Percentiles rank a stretch among this genome's conserved stretches.
Conservation (phyloP, 306 rosid genomes). For the Trifolium fragiferum region DNA sequence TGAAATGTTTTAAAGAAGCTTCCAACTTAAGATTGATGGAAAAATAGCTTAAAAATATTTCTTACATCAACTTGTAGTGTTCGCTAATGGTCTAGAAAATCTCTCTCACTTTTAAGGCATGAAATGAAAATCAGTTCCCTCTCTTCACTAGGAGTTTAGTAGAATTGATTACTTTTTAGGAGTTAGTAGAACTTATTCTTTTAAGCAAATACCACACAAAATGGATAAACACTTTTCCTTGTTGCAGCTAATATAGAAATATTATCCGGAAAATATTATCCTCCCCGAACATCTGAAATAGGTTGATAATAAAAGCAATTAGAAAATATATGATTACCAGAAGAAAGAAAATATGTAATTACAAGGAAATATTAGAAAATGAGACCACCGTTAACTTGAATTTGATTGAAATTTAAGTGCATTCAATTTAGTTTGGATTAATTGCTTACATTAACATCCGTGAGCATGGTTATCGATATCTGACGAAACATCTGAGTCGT, state of each 20-base stretch:
- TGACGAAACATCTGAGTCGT: background rate
- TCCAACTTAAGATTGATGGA: conserved; percentile 32
- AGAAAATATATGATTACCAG: background rate
- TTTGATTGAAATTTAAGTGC: conserved; percentile 19
- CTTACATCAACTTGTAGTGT: conserved; percentile 8
- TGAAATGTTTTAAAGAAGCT: conserved; percentile 17
- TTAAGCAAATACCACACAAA: background rate
- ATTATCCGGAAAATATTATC: conserved; percentile 21
- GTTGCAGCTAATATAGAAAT: background rate
- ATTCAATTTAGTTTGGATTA: conserved; percentile 25
- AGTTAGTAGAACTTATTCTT: background rate
- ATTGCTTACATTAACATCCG: conserved; percentile 8
- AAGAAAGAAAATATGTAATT: conserved; percentile 6
- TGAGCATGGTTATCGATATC: conserved; percentile 3
- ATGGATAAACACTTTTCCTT: background rate
- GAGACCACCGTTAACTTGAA: conserved; percentile 5
- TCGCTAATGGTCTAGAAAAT: conserved; percentile 4
- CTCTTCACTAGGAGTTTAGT: background rate
- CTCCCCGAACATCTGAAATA: conserved; percentile 26
- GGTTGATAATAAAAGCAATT: conserved; percentile 10
- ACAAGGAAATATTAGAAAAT: conserved; percentile 27
- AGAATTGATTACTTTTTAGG: background rate
- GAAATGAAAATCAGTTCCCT: background rate
- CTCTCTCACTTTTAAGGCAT: background rate
- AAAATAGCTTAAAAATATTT: background rate